These are phyloP conservation scores for Taphrina pruni DNA, from an alignment of 1,139 yeast genomes.

Conservation along the genomic window DNA sequence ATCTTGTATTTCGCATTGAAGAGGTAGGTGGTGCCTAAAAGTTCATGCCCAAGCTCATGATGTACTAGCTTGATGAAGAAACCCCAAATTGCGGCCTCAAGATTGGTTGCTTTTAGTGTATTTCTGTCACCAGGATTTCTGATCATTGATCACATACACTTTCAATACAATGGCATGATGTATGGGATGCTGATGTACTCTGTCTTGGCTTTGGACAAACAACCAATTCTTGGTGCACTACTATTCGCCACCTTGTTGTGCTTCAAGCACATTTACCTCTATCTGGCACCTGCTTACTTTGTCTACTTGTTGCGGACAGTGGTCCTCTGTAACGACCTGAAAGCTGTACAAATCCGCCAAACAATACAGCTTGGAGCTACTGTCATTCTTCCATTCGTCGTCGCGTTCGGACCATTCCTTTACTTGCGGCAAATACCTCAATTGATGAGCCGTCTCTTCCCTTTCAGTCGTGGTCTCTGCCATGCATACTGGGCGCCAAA, in stretches of 20 bases:
- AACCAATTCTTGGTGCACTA: slow-evolving; percentile 69
- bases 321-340: slow-evolving; percentile 54
- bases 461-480: slow-evolving; percentile 92
- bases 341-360: slow-evolving; percentile 63
- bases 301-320: slow-evolving; percentile 75
- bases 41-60: background rate
- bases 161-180: slow-evolving; percentile 92
- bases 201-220: slow-evolving; percentile 65
- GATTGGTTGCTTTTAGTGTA: slow-evolving; percentile 67
- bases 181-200: slow-evolving; percentile 81
- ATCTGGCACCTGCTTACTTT: slow-evolving; percentile 93
- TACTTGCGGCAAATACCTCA: slow-evolving; percentile 69
- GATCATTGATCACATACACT: slow-evolving; percentile 89
- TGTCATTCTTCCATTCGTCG: slow-evolving; percentile 66
- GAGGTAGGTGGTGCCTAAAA: slow-evolving; percentile 57
- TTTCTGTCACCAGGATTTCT: slow-evolving; percentile 87
- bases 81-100: slow-evolving; percentile 9
- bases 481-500: slow-evolving; percentile 99
- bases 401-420: slow-evolving; percentile 83
- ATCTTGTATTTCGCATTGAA: slow-evolving; percentile 73
- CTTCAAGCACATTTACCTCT: slow-evolving; percentile 90
- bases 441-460: slow-evolving; percentile 74
- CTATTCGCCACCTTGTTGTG: slow-evolving; percentile 80
- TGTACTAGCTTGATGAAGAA: slow-evolving; percentile 10
- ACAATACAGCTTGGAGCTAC: slow-evolving; percentile 66